These are phyloP conservation scores for Ganoderma resinaceum DNA, from an alignment of 1,284 basidiomycete species.

Conservation along the genomic window DNA sequence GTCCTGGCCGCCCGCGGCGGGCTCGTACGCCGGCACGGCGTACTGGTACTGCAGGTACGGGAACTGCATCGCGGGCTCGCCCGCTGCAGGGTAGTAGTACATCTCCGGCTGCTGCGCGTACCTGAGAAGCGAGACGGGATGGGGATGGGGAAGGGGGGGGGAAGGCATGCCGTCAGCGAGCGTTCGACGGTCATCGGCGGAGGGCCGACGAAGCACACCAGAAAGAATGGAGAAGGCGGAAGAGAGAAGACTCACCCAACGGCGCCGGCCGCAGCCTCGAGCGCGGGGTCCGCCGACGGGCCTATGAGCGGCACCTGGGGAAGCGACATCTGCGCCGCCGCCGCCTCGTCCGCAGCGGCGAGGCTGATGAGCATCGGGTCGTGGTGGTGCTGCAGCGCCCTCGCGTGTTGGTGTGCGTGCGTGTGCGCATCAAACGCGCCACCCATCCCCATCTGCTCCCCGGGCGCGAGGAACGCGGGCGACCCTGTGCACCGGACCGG, in stretches of 20 bases:
- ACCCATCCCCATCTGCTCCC: conserved; percentile 15
- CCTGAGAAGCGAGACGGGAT: too few species aligned
- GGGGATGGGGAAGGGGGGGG: too few species aligned
- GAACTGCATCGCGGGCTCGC: conserved; percentile 20
- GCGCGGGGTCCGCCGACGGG: conserved; percentile 9
- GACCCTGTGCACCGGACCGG: conserved; percentile 29
- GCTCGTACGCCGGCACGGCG: conserved; percentile 15
- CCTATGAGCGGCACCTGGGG: conserved; percentile 30
- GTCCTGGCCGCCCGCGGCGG: conserved; percentile 11
- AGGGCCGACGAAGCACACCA: background rate
- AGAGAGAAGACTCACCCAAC: conserved; percentile 18
- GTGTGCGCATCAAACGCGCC: conserved; percentile 2
- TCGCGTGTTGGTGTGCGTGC: conserved; percentile 2
- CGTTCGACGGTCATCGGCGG: background rate
- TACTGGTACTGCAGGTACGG: conserved; percentile 30
- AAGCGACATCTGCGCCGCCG: conserved; percentile 27
- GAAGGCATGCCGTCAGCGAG: background rate
- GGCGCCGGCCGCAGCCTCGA: conserved; percentile 20
- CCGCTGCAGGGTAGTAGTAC: conserved; percentile 22
- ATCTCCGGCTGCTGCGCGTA: conserved; percentile 23
- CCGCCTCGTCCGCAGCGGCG: conserved; percentile 16
- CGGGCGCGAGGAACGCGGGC: conserved; percentile 27
- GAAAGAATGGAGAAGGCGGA: background rate
- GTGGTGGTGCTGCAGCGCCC: conserved; percentile 20
- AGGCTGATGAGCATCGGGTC: conserved; percentile 25